Evolutionary conservation across 2,329 filamentous ascomycete genomes (phyloP).

Genomic region (Talaromyces atroroseus): DNA sequence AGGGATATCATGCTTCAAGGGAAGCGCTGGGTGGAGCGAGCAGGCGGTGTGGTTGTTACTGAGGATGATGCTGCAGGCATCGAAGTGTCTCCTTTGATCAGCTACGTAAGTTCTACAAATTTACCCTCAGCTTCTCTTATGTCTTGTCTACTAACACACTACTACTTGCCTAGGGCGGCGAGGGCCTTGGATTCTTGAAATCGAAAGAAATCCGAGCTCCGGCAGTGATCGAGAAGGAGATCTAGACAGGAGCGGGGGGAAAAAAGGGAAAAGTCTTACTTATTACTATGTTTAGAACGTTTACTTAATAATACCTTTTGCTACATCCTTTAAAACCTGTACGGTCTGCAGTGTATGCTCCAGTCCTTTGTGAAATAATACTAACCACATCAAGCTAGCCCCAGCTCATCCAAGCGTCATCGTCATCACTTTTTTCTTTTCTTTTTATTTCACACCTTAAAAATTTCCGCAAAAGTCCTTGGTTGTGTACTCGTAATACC

Average conservation of each 20-base stretch:
- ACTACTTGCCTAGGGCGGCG: conserved; percentile 52
- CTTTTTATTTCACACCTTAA: background rate
- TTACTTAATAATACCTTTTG: background rate
- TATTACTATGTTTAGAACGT: background rate
- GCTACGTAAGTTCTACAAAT: conserved; percentile 70
- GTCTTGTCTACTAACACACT: conserved; percentile 10
- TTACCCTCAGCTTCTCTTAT: background rate
- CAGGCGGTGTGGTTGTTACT: conserved; percentile 68
- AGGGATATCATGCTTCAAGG: conserved; percentile 86
- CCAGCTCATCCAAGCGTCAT: too few relatives aligned
- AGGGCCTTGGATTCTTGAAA: conserved; percentile 58
- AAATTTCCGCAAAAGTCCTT: background rate
- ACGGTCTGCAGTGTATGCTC: background rate
- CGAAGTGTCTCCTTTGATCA: conserved; percentile 87
- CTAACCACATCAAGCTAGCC: background rate
- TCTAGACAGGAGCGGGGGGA: conserved; percentile 15
- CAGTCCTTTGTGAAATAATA: too few relatives aligned
- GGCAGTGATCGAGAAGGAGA: conserved; percentile 58
- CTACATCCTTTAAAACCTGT: background rate
- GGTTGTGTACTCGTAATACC: background rate
- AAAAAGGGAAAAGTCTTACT: background rate
- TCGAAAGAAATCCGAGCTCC: conserved; percentile 57
- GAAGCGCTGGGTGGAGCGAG: conserved; percentile 74
- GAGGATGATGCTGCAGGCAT: conserved; percentile 61
- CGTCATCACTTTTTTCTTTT: background rate